Conservation (phyloP, 305 asterid genomes). For the Fraxinus latifolia region DNA sequence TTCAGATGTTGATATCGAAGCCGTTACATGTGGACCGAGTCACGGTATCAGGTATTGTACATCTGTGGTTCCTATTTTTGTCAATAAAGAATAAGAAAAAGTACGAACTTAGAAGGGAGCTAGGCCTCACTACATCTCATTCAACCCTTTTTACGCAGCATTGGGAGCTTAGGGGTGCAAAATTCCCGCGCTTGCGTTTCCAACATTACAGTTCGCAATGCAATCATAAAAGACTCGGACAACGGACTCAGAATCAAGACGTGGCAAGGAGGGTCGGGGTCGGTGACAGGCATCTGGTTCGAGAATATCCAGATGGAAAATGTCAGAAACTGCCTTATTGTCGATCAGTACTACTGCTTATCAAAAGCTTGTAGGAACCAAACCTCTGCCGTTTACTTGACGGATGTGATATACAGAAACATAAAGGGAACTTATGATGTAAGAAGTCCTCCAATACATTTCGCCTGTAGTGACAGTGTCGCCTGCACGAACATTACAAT, state of each 20-base stretch:
- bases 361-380: conserved; percentile 70
- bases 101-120: background rate
- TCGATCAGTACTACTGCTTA: conserved; percentile 87
- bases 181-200: conserved; percentile 85
- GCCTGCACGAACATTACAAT: conserved; percentile 88
- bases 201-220: conserved; percentile 70
- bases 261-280: conserved; percentile 97
- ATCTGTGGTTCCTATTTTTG: background rate
- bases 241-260: conserved; percentile 87
- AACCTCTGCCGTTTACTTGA: conserved; percentile 71
- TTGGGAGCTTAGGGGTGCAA: conserved; percentile 85
- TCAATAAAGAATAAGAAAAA: background rate
- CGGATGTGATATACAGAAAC: conserved; percentile 60
- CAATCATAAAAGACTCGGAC: conserved; percentile 63
- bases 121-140: background rate
- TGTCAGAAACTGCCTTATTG: conserved; percentile 72
- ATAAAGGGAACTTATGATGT: conserved; percentile 92
- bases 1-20: conserved; percentile 71
- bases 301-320: conserved; percentile 89
- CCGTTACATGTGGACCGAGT: conserved; percentile 91
- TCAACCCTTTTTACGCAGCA: conserved; percentile 43
- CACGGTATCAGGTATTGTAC: conserved; percentile 80
- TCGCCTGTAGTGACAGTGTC: conserved; percentile 79
- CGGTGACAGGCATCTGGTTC: conserved; percentile 62
- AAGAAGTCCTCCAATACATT: conserved; percentile 79